Base-by-base conservation (phyloP, 805 yeast genomes). In the Saturnispora besseyi region DNA sequence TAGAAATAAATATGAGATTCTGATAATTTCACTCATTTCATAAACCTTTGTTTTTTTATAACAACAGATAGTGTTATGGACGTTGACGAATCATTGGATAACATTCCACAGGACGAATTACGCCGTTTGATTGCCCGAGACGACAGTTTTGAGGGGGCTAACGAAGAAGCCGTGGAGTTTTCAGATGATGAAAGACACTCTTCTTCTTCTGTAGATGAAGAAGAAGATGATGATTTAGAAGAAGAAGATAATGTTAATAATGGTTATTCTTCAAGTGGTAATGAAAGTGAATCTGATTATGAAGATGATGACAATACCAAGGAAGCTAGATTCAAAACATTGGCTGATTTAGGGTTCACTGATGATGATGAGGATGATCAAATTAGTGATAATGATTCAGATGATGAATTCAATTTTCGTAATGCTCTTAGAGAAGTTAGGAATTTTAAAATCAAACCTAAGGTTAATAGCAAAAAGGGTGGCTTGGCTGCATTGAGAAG, bases 341-440 rank as follows among this genome's bases (percentile, higher is more conserved):
- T 53, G 34, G 58, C 55, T 5, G 59, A 53, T 36, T 55, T 61
- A 43, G 65, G 66, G 4, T 62, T 59, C 48, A 58, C 60, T 44
- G 69, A 65, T 45, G 41, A 38, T 8, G 62, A 61, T n/a, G 62
- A 58, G 18, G 62, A 58, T 45, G 62, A 55, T 15, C 50, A 53
- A 8, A 57, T 62, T 32, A 60, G 63, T 45, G 67, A 65, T 26
- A 66, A 55, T 51, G 69, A 55, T 63, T 66, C 48, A 63, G 75
- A 58, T 52, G 78, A 74, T 37, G 72, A 73, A 43, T 69, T 68
- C 55, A 68, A 68, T 52, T 78, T 83, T 54, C 70, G 76, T 67
- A 80, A 83, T 60, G 84, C 84, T 0, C 70, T 85, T 48, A 70
- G 87, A 59, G 82, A 75, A 49, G 91, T 87, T 0, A 76, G 79